Conservation (phyloP, 768 basidiomycete genomes). For the Termitomyces sp. region DNA sequence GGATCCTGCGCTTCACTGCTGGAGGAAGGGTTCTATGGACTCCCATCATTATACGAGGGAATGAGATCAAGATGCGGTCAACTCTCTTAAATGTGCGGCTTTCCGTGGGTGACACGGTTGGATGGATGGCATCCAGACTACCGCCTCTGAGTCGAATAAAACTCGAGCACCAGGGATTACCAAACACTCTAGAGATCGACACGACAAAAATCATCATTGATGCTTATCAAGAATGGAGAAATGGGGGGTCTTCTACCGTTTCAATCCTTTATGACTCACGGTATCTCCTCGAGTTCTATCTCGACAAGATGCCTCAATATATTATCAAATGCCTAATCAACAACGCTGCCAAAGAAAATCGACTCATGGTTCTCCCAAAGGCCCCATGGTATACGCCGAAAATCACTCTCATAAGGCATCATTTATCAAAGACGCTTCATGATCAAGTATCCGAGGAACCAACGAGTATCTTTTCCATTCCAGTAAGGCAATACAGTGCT, state of each 20-base stretch:
- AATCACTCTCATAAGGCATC: slow-evolving; percentile 27
- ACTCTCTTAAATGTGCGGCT: slow-evolving; percentile 5
- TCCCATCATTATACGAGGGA: slow-evolving; percentile 36
- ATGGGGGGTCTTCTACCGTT: slow-evolving; percentile 16
- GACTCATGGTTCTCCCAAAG: slow-evolving; percentile 30
- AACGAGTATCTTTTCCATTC: not conserved
- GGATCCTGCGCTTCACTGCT: slow-evolving; percentile 36
- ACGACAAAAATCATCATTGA: slow-evolving; percentile 28
- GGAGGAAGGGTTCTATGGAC: slow-evolving; percentile 65
- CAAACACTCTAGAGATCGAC: slow-evolving; percentile 32
- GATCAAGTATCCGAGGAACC: slow-evolving; percentile 11
- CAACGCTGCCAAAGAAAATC: slow-evolving; percentile 10
- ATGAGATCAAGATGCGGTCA: slow-evolving; percentile 17
- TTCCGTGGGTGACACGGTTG: slow-evolving; percentile 22
- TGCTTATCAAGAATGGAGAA: slow-evolving; percentile 12
- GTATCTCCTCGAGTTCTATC: slow-evolving; percentile 48
- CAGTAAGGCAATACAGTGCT: not conserved
- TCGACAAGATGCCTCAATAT: slow-evolving; percentile 34
- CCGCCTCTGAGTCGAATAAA: slow-evolving; percentile 39
- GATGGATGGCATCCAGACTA: slow-evolving; percentile 61
- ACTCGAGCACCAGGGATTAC: slow-evolving; percentile 18
- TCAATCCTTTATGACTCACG: slow-evolving; percentile 61
- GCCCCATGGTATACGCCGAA: slow-evolving; percentile 46
- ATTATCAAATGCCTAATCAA: slow-evolving; percentile 25
- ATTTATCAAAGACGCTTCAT: slow-evolving; percentile 9